These are phyloP conservation scores for Salix arbutifolia DNA, from an alignment of 345 rosid genomes.

Conservation along the genomic window DNA sequence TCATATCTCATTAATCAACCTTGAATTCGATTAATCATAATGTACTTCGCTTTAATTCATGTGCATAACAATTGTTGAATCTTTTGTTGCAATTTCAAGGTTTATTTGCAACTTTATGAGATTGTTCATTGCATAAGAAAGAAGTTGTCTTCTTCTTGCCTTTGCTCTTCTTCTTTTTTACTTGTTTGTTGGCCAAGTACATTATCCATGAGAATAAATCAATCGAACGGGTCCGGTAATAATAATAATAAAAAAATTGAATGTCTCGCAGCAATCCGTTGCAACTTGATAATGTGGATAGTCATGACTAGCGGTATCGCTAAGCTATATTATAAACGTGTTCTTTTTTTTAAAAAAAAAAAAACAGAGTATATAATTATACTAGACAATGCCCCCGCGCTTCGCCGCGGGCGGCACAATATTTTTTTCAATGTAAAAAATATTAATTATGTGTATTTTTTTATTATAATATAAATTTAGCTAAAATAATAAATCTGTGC, in stretches of 20 bases:
- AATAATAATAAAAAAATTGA: too few relatives aligned
- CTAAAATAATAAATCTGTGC: too few relatives aligned
- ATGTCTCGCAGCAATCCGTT: too few relatives aligned
- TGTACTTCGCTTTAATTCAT: background rate
- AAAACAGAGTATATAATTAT: too few relatives aligned
- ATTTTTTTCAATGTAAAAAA: too few relatives aligned
- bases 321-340: too few relatives aligned
- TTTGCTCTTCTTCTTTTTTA: background rate
- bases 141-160: background rate
- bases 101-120: background rate
- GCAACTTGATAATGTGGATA: background rate
- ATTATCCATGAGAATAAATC: background rate
- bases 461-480: too few relatives aligned
- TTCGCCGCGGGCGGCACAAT: too few relatives aligned
- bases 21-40: too few relatives aligned
- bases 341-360: too few relatives aligned
- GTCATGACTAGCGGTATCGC: background rate
- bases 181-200: background rate
- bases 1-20: background rate
- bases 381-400: too few relatives aligned
- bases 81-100: conserved; percentile 5
- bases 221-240: background rate
- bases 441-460: too few relatives aligned
- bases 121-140: background rate
- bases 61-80: conserved; percentile 17